A percentile compares a stretch with the other conserved stretches of the same genome.
These are phyloP conservation scores for Talaromyces amestolkiae DNA, from an alignment of 2,329 filamentous ascomycete genomes.

Conservation along the genomic window DNA sequence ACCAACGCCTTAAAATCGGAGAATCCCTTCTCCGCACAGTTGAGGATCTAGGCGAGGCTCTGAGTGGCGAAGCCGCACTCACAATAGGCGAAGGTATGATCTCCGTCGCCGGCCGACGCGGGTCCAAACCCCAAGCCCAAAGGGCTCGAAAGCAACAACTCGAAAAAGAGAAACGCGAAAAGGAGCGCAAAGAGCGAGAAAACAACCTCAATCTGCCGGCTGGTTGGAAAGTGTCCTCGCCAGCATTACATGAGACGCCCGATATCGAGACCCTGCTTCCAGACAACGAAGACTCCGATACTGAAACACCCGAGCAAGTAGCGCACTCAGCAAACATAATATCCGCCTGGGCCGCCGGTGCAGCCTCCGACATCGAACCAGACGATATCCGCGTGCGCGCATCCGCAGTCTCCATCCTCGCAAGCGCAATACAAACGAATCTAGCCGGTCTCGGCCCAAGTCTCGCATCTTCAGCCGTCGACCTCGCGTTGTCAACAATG, in stretches of 20 bases:
- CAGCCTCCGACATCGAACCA: constrained; percentile 37
- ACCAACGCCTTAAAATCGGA: constrained; percentile 43
- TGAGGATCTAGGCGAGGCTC: constrained; percentile 39
- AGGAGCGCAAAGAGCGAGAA: constrained; percentile 32
- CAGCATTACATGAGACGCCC: constrained; percentile 12
- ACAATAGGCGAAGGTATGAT: constrained; percentile 41
- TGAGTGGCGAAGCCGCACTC: constrained; percentile 38
- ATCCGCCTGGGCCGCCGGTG: constrained; percentile 42
- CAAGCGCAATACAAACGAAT: constrained; percentile 42
- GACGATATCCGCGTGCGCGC: constrained; percentile 44
- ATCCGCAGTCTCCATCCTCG: constrained; percentile 46
- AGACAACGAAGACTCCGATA: constrained; percentile 33
- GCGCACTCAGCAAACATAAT: constrained; percentile 37
- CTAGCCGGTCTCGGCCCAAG: constrained; percentile 37
- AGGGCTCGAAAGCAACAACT: constrained; percentile 28
- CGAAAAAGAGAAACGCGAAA: constrained; percentile 28
- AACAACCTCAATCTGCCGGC: constrained; percentile 23
- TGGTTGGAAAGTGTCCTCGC: constrained; percentile 32
- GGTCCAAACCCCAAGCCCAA: constrained; percentile 37
- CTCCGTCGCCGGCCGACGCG: constrained; percentile 40
- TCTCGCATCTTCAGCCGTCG: constrained; percentile 37
- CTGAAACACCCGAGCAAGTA: constrained; percentile 35
- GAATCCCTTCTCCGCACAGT: constrained; percentile 43
- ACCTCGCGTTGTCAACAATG: constrained; percentile 41
- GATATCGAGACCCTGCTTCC: constrained; percentile 9